Percentiles rank a stretch among this genome's conserved stretches.
Conservation (phyloP, 129 eudicot species). For the Deinandra increscens region DNA sequence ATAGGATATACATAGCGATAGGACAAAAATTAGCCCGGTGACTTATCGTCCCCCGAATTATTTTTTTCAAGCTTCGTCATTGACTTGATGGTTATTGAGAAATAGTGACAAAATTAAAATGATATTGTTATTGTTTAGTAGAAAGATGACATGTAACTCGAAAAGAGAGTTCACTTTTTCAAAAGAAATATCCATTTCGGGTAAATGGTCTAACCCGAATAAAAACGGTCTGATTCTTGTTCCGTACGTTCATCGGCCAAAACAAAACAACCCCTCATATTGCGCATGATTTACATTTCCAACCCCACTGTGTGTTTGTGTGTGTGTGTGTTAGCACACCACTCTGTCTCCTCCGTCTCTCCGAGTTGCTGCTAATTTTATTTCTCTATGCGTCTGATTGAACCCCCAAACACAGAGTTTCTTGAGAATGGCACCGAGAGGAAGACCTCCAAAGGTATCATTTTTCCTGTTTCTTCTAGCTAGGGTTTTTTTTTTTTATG, state of each 20-base stretch:
- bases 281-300: neutral
- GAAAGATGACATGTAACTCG: no score
- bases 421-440: conserved; percentile 29
- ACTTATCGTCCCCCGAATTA: no score
- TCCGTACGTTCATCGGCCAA: no score
- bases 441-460: conserved; percentile 21
- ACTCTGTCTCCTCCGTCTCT: conserved; percentile 4
- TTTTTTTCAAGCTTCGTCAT: no score
- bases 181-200: neutral
- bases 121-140: no score
- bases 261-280: neutral
- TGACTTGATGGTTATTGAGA: no score
- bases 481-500: neutral
- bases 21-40: no score
- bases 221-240: neutral
- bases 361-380: no score
- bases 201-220: neutral
- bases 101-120: no score
- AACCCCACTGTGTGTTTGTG: neutral
- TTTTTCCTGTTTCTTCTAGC: neutral
- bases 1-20: no score
- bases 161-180: no score
- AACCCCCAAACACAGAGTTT: neutral
- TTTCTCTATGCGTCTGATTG: neutral
- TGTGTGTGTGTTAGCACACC: no score